These are phyloP conservation scores for Cichorium intybus DNA, from an alignment of 140 eudicot genomes.

Conservation along the genomic window DNA sequence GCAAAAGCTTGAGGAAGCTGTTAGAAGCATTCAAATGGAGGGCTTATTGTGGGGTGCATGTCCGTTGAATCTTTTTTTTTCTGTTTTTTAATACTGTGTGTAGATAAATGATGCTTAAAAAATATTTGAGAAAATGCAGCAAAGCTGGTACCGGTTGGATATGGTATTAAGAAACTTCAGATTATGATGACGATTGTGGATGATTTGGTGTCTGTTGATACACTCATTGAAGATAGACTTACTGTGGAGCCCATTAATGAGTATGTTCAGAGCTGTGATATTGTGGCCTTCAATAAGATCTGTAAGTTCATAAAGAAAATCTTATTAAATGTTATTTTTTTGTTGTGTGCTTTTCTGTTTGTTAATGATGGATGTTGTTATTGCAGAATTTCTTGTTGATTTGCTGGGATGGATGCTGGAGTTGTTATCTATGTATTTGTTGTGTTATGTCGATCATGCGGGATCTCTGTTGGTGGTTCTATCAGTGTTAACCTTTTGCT, in stretches of 20 bases:
- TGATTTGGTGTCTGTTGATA: slow-evolving; percentile 87
- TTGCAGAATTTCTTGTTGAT: slow-evolving; percentile 19
- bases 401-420: neutral
- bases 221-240: slow-evolving; percentile 65
- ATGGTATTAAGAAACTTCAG: slow-evolving; percentile 90
- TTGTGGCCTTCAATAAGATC: slow-evolving; percentile 93
- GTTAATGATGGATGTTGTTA: neutral
- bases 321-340: too few species aligned
- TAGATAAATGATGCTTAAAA: neutral
- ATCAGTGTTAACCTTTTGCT: neutral
- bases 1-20: slow-evolving; percentile 94
- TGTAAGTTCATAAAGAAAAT: slow-evolving; percentile 42
- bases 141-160: slow-evolving; percentile 80
- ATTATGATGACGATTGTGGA: slow-evolving; percentile 92
- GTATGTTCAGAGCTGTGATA: slow-evolving; percentile 89
- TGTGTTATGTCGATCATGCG: neutral
- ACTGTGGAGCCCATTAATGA: slow-evolving; percentile 70
- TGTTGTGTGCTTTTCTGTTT: neutral
- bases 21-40: slow-evolving; percentile 73
- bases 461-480: slow-evolving; percentile 3
- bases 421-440: neutral
- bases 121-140: slow-evolving; percentile 38
- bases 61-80: slow-evolving; percentile 24
- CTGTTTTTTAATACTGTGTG: neutral
- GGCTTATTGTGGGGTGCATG: slow-evolving; percentile 95